phyloP scores from a whole-genome alignment of 768 basidiomycete genomes.

The Termitomyces sp. region DNA sequence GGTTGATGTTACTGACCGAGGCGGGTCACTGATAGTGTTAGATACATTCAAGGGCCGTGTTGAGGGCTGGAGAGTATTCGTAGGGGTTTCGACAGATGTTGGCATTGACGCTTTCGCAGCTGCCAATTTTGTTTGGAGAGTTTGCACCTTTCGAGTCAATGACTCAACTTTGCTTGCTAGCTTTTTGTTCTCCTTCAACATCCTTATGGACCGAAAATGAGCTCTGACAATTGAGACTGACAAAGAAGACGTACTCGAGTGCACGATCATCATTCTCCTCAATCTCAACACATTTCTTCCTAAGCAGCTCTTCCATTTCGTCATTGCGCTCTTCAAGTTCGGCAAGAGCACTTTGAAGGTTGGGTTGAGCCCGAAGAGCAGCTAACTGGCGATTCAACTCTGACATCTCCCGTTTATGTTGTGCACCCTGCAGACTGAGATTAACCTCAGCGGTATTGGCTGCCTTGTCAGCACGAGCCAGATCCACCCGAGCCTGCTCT shows the following conservation, averaged over 20 bases:
- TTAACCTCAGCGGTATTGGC: slow-evolving; percentile 61
- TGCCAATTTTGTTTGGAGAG: slow-evolving; percentile 60
- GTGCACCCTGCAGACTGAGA: slow-evolving; percentile 55
- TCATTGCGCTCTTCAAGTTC: slow-evolving; percentile 65
- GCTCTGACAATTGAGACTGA: slow-evolving; percentile 2
- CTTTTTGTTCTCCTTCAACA: slow-evolving; percentile 79
- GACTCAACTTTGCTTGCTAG: slow-evolving; percentile 62
- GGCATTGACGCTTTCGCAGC: slow-evolving; percentile 39
- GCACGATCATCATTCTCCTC: slow-evolving; percentile 81
- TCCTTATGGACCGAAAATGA: slow-evolving; percentile 32
- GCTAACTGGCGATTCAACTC: slow-evolving; percentile 54
- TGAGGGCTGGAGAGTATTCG: slow-evolving; percentile 9
- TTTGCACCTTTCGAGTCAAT: slow-evolving; percentile 67
- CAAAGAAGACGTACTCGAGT: slow-evolving; percentile 53
- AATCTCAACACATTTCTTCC: slow-evolving; percentile 67
- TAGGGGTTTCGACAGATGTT: slow-evolving; percentile 7
- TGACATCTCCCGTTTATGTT: slow-evolving; percentile 59
- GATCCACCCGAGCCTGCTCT: slow-evolving; percentile 34
- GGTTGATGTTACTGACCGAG: slow-evolving; percentile 23
- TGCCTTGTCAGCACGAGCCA: slow-evolving; percentile 50
- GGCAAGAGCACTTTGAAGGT: slow-evolving; percentile 46
- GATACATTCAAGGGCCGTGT: slow-evolving; percentile 7
- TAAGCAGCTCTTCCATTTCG: slow-evolving; percentile 72
- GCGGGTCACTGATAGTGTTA: slow-evolving; percentile 13
- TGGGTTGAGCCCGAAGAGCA: slow-evolving; percentile 44